Base-by-base conservation (phyloP, 306 rosid genomes). In the Cyclanthera cordifolia region DNA sequence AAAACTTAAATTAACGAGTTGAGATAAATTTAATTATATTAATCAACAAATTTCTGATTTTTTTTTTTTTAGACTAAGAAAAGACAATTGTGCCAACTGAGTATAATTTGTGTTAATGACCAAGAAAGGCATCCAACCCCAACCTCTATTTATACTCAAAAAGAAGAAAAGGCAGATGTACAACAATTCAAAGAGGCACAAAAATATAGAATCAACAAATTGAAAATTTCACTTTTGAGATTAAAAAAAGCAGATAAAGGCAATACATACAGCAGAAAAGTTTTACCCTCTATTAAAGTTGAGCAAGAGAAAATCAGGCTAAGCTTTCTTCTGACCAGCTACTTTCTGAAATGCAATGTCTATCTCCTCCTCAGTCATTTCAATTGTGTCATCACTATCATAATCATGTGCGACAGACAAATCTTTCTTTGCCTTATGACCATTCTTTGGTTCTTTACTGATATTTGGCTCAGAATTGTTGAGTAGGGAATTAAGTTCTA, bases 291-390 rank as follows among this genome's bases (percentile, higher is more conserved):
- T 34, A 4, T 34, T 5, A 34, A 6, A n/a, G 21, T 51, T 7
- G 14, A 9, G 55, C 27, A 10, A 41, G 51, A 77, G 50, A 25
- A 23, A 0, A 21, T 16, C 49, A 46, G 71, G 66, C 20, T 76
- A 68, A 69, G 67, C 69, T 51, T 34, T 34, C 41, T 77, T 85
- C 53, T 82, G 77, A 51, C 85, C 76, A 71, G 87, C 79, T 74
- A 87, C 46, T 51, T 56, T 76, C 16, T 80, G 78, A 75, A 76
- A 89, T 69, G 96, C 93, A 78, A 71, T 73, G 53, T 86, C 93
- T 71, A 89, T 89, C 75, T 89, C 96, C 71, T 87, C 85, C 84
- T 87, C 95, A 0, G 95, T 84, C 98, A 92, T 92, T 83, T 87
- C 97, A 13, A 87, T 53, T 12, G 97, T 92, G 46, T 87, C 95